Conservation (phyloP, 164 flowering plant genomes). For the Chimonanthus praecox region DNA sequence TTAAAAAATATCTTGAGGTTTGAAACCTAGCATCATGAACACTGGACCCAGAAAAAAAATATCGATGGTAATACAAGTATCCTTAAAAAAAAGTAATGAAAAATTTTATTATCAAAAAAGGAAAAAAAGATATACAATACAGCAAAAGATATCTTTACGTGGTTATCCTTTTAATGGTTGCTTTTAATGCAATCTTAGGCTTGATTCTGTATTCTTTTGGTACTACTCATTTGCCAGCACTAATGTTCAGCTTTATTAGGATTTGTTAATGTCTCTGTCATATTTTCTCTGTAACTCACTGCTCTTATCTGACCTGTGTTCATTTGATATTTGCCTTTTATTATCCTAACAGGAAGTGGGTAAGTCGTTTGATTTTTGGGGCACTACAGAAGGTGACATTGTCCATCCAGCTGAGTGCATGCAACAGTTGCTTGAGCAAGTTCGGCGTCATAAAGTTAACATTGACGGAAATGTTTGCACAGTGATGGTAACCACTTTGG, state of each 20-base stretch:
- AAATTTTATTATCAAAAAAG: too few species aligned
- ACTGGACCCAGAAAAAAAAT: too few species aligned
- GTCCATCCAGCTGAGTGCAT: constrained; percentile 85
- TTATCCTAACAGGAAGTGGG: constrained; percentile 43
- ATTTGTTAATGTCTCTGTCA: not conserved
- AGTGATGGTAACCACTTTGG: constrained; percentile 80
- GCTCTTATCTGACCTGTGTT: not conserved
- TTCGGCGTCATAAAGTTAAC: constrained; percentile 70
- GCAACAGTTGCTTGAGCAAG: constrained; percentile 74
- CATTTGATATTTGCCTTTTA: constrained; percentile 1
- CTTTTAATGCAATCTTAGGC: too few species aligned
- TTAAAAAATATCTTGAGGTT: too few species aligned
- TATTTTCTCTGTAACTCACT: not conserved
- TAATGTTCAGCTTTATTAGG: not conserved
- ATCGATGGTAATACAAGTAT: too few species aligned
- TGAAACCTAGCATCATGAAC: too few species aligned
- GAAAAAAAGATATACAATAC: too few species aligned
- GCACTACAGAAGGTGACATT: constrained; percentile 38
- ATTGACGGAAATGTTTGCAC: constrained; percentile 86
- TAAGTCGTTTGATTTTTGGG: constrained; percentile 43
- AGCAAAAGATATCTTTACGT: too few species aligned
- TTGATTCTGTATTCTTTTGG: not conserved
- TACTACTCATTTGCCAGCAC: not conserved
- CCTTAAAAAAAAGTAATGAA: too few species aligned
- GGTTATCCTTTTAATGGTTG: too few species aligned